Conservation (phyloP, 371 early-diverging fungal genomes). For the Rhizopus arrhizus region DNA sequence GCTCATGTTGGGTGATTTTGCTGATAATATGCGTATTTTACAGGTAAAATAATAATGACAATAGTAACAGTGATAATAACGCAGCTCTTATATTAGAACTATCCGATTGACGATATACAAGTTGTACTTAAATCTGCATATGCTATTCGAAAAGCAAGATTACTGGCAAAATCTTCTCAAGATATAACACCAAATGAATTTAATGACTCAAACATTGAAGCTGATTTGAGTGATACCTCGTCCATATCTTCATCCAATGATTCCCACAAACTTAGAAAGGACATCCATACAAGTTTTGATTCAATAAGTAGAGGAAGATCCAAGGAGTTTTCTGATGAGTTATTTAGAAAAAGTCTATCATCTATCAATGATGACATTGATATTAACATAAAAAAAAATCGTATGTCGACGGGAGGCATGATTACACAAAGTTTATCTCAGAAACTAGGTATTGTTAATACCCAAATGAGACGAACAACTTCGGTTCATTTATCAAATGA, state of each 20-base stretch:
- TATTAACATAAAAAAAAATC: constrained; percentile 23
- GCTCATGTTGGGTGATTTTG: constrained; percentile 61
- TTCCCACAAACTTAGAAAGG: constrained; percentile 8
- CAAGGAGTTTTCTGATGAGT: constrained; percentile 41
- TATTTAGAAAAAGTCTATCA: constrained; percentile 34
- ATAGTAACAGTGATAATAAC: background rate
- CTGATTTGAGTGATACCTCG: constrained; percentile 42
- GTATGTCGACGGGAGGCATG: constrained; percentile 40
- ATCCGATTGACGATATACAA: constrained; percentile 57
- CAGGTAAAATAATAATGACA: constrained; percentile 42
- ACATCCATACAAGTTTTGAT: constrained; percentile 41
- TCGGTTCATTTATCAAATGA: constrained; percentile 14
- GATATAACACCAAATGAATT: constrained; percentile 38
- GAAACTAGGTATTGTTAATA: constrained; percentile 27
- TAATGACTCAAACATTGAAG: constrained; percentile 2
- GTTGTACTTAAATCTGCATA: constrained; percentile 44
- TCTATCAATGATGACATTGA: constrained; percentile 18
- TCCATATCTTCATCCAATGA: constrained; percentile 31
- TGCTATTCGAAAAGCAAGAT: constrained; percentile 40
- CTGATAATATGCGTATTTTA: constrained; percentile 65
- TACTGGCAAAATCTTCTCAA: constrained; percentile 31
- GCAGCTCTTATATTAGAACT: constrained; percentile 33
- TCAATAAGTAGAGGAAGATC: constrained; percentile 40
- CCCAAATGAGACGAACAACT: constrained; percentile 24
- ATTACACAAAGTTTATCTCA: constrained; percentile 37